phyloP scores from a whole-genome alignment of 768 basidiomycete genomes.

The Pisolithus albus region DNA sequence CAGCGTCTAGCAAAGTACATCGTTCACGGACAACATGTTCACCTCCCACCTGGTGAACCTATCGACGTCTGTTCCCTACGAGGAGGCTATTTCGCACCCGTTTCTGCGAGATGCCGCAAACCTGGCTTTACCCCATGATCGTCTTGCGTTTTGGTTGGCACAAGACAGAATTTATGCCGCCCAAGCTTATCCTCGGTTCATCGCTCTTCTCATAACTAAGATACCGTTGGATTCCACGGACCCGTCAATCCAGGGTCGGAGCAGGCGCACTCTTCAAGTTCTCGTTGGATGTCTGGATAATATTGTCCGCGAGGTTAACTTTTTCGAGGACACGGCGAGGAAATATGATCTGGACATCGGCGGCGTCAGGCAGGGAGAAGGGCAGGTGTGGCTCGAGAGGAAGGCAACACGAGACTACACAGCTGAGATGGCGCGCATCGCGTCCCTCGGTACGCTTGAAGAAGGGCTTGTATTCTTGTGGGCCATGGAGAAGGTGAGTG shows the following conservation, averaged over 20 bases:
- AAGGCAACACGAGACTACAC: constrained; percentile 64
- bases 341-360: constrained; percentile 40
- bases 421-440: constrained; percentile 59
- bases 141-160: constrained; percentile 57
- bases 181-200: constrained; percentile 67
- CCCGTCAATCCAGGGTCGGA: constrained; percentile 1
- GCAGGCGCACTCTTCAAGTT: constrained; percentile 35
- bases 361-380: constrained; percentile 6
- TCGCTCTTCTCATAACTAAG: constrained; percentile 55
- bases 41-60: constrained; percentile 33
- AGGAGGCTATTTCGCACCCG: constrained; percentile 43
- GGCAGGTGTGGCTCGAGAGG: constrained; percentile 38
- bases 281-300: constrained; percentile 52
- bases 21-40: not conserved
- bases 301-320: constrained; percentile 49
- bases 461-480: constrained; percentile 70
- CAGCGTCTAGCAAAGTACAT: not conserved
- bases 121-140: constrained; percentile 38
- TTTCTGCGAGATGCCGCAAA: constrained; percentile 57
- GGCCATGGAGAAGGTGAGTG: constrained; percentile 68
- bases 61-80: constrained; percentile 33
- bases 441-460: constrained; percentile 38
- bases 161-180: constrained; percentile 73
- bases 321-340: constrained; percentile 50
- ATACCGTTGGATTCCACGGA: constrained; percentile 37